Base-by-base conservation (phyloP, 2,329 filamentous ascomycete species). In the Ophioceras dolichostomum region DNA sequence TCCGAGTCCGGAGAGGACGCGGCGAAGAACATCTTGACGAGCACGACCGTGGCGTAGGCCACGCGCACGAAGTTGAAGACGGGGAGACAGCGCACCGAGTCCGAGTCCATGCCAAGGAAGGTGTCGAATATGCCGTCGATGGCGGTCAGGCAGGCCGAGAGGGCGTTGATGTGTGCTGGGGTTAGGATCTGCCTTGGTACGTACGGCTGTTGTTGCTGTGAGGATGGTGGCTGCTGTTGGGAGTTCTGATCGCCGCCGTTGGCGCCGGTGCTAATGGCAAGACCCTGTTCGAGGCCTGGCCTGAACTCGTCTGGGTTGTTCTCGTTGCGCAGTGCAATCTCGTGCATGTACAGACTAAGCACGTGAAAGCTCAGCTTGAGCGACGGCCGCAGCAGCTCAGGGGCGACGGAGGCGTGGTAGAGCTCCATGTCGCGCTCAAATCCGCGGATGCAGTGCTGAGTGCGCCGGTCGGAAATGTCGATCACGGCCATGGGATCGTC, bases 1-100 rank as follows among this genome's bases (percentile, higher is more conserved):
- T 79, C 76, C 13, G 73, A 79, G 29, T 70, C 68, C 1, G 77
- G 70, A 12, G 70, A 68, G 2, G 72, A 71, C 4, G 79, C 75
- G 8, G 77, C 73, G 35, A 82, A 78, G 56, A 79, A 80, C 43
- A 87, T 70, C 55, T 85, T 86, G 52, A 84, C 79, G 27, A 86
- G 62, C 22, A 83, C 73, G 16, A 86, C 77, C 3, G 79, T 68
- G 5, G 76, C 76, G 50, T 84, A 85, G 10, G 79, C 74, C 14
- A 84, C 73, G 20, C 82, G 74, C 13, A 83, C 79, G 47, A 83
- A 77, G 52, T 73, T 75, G 49, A 82, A 78, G 3, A 82, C 78
- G 14, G 83, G 81, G 9, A 86, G 54, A 39, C 69, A 78, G 37
- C 77, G 73, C 29, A 84, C 63, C 29, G 62, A 65, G 4, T 61